Conservation (phyloP, 129 eudicot species). For the Solidago caesia region DNA sequence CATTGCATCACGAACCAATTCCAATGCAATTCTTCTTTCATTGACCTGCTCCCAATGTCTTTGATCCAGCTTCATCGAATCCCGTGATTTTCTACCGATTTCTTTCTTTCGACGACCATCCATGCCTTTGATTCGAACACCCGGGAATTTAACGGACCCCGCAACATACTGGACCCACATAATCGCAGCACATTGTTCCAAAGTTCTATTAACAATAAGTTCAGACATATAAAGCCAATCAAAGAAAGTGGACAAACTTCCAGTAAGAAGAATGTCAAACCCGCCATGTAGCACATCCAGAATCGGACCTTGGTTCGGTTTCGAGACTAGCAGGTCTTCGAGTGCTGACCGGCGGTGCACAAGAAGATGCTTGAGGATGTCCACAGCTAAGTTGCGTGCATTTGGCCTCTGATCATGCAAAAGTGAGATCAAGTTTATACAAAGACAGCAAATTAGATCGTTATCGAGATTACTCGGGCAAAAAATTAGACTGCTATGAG, state of each 20-base stretch:
- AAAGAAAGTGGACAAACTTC: slow-evolving; percentile 57
- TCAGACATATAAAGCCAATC: slow-evolving; percentile 81
- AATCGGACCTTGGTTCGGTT: slow-evolving; percentile 80
- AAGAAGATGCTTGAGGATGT: slow-evolving; percentile 79
- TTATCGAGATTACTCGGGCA: slow-evolving; percentile 88
- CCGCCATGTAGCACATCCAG: slow-evolving; percentile 90
- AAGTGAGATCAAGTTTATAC: slow-evolving; percentile 77
- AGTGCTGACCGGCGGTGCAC: slow-evolving; percentile 83
- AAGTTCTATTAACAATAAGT: slow-evolving; percentile 57
- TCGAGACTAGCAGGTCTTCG: slow-evolving; percentile 84
- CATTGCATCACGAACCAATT: slow-evolving; percentile 80
- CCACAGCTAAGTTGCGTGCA: slow-evolving; percentile 67
- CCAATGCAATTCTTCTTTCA: slow-evolving; percentile 80
- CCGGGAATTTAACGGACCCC: slow-evolving; percentile 91
- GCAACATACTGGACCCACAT: slow-evolving; percentile 96
- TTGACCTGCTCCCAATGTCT: slow-evolving; percentile 85
- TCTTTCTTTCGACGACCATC: slow-evolving; percentile 87
- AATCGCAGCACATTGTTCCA: slow-evolving; percentile 87
- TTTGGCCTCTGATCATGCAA: slow-evolving; percentile 64
- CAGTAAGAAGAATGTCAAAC: slow-evolving; percentile 83
- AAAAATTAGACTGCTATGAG: slow-evolving; percentile 74
- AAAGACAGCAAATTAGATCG: slow-evolving; percentile 85
- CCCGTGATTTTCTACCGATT: slow-evolving; percentile 64
- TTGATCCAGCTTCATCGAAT: slow-evolving; percentile 51
- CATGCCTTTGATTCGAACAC: slow-evolving; percentile 81